A percentile compares a stretch with the other conserved stretches of the same genome.
Conservation (phyloP, 2,329 filamentous ascomycete species). For the Incumbomyces delicatus region DNA sequence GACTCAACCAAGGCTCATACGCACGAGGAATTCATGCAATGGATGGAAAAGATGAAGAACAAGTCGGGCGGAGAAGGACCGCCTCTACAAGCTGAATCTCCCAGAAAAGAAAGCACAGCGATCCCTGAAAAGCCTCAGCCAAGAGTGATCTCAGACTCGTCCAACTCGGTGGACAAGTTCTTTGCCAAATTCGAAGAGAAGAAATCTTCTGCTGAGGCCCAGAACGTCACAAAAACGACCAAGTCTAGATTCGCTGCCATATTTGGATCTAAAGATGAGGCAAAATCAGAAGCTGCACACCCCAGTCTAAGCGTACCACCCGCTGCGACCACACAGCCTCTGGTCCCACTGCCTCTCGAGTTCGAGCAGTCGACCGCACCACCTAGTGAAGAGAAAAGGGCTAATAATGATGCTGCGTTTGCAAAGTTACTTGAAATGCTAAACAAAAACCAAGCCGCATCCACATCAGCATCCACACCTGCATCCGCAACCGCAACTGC, state of each 20-base stretch:
- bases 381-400: constrained; percentile 55
- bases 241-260: constrained; percentile 81
- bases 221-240: constrained; percentile 50
- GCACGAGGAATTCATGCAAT: constrained; percentile 84
- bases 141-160: constrained; percentile 17
- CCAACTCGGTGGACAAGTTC: constrained; percentile 21
- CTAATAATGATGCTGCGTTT: constrained; percentile 55
- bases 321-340: constrained; percentile 25
- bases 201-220: constrained; percentile 30
- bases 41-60: constrained; percentile 79
- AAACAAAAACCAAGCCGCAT: constrained; percentile 42
- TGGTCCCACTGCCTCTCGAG: constrained; percentile 24
- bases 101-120: constrained; percentile 22
- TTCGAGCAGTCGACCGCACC: constrained; percentile 10
- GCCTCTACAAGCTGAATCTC: constrained; percentile 20
- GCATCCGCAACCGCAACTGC: not conserved
- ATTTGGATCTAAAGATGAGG: constrained; percentile 44
- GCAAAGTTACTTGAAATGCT: constrained; percentile 74
- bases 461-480: constrained; percentile 29
- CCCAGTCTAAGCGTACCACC: not conserved
- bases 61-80: constrained; percentile 35
- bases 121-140: constrained; percentile 32
- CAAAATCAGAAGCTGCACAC: constrained; percentile 20
- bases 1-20: constrained; percentile 65
- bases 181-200: constrained; percentile 18